Conservation (phyloP, 495 filamentous ascomycete species). For the Aspergillus nanangensis region DNA sequence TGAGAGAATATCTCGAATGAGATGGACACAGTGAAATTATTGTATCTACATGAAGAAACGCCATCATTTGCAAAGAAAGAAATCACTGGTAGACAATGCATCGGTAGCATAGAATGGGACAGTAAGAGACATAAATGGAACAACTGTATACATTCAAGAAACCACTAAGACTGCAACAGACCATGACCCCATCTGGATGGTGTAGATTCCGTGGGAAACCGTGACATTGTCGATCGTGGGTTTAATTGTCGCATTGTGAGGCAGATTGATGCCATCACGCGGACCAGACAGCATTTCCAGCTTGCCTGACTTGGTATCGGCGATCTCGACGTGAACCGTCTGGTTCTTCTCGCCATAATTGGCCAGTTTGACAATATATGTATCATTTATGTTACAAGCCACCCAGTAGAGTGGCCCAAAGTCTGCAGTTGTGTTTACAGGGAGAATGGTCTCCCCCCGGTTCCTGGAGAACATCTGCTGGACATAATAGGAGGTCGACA, state of each 20-base stretch:
- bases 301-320: constrained; percentile 18
- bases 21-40: neutral
- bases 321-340: constrained; percentile 21
- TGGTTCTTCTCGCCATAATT: constrained; percentile 22
- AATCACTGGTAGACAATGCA: too few relatives aligned
- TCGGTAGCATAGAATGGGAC: too few relatives aligned
- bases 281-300: constrained; percentile 25
- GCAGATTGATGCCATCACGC: constrained; percentile 16
- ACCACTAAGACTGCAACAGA: constrained; percentile 25
- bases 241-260: constrained; percentile 16
- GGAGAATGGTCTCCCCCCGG: constrained; percentile 53
- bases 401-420: constrained; percentile 59
- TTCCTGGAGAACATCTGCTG: constrained; percentile 49
- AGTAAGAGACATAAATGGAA: too few relatives aligned
- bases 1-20: neutral
- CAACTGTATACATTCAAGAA: constrained; percentile 2
- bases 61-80: neutral
- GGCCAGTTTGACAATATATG: constrained; percentile 31
- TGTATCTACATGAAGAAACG: neutral
- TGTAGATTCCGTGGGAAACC: constrained; percentile 15
- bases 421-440: constrained; percentile 28
- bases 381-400: constrained; percentile 35
- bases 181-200: constrained; percentile 23
- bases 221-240: constrained; percentile 11
- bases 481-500: constrained; percentile 30